These are phyloP conservation scores for Candida sojae DNA, from an alignment of 1,139 yeast genomes.

Conservation along the genomic window DNA sequence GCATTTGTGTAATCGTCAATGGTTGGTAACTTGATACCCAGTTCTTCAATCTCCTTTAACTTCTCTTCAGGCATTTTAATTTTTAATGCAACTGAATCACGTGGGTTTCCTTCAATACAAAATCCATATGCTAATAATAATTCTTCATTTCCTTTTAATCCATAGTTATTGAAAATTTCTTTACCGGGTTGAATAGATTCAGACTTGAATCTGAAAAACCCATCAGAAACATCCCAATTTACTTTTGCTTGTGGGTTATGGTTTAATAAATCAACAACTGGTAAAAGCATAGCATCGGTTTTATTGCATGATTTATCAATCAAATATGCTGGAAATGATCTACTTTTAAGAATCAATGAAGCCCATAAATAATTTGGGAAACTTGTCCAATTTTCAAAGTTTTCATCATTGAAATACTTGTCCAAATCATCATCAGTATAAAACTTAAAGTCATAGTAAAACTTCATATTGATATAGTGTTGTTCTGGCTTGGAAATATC, in stretches of 20 bases:
- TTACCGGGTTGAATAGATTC: slow-evolving; percentile 28
- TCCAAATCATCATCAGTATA: slow-evolving; percentile 40
- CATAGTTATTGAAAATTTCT: slow-evolving; percentile 79
- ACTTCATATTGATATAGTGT: slow-evolving; percentile 46
- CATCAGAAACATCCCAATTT: slow-evolving; percentile 51
- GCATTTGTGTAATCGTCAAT: slow-evolving; percentile 50
- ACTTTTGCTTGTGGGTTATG: slow-evolving; percentile 67
- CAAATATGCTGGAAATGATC: slow-evolving; percentile 74
- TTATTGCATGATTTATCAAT: slow-evolving; percentile 23
- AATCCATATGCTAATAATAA: slow-evolving; percentile 69
- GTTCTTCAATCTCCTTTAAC: slow-evolving; percentile 32
- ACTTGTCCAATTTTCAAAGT: slow-evolving; percentile 54
- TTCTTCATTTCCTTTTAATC: slow-evolving; percentile 84
- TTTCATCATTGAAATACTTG: slow-evolving; percentile 24
- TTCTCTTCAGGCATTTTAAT: slow-evolving; percentile 47
- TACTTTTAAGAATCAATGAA: slow-evolving; percentile 63
- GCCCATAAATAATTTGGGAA: slow-evolving; percentile 78
- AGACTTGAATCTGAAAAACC: slow-evolving; percentile 32
- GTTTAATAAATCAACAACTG: slow-evolving; percentile 77
- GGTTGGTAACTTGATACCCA: slow-evolving; percentile 49
- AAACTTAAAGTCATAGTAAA: slow-evolving; percentile 49
- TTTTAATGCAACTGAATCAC: slow-evolving; percentile 63
- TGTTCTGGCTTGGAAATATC: slow-evolving; percentile 29
- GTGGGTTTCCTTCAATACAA: slow-evolving; percentile 57
- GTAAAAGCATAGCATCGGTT: slow-evolving; percentile 70